phyloP scores from a whole-genome alignment of 306 rosid species.

The Cicer arietinum region DNA sequence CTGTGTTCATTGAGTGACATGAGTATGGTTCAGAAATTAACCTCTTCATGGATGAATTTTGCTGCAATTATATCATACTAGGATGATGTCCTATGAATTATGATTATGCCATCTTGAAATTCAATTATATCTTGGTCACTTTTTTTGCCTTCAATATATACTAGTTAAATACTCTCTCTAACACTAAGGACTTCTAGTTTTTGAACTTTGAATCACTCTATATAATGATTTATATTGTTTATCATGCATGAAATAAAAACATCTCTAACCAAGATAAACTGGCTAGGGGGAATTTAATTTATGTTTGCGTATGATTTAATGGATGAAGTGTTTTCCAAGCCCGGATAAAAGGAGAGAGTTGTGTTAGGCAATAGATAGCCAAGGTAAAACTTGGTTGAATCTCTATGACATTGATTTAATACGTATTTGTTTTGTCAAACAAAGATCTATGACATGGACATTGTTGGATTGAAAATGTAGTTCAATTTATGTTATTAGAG shows the following conservation, averaged over 20 bases:
- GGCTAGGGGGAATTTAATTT: background rate
- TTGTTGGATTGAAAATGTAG: background rate
- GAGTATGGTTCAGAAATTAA: conserved; percentile 23
- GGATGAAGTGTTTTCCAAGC: conserved; percentile 6
- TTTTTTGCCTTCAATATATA: conserved; percentile 2
- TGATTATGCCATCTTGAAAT: background rate
- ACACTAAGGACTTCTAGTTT: conserved; percentile 7
- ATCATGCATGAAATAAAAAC: conserved; percentile 9
- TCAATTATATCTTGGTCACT: conserved; percentile 7
- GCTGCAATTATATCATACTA: too few species aligned
- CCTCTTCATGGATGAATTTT: background rate
- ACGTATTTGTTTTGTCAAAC: background rate
- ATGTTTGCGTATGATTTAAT: conserved; percentile 34
- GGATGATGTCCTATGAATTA: too few species aligned
- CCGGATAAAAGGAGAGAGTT: too few species aligned
- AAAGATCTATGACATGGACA: background rate
- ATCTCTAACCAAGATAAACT: background rate
- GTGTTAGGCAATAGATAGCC: too few species aligned
- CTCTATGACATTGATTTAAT: too few species aligned
- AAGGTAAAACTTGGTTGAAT: too few species aligned
- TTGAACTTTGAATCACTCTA: conserved; percentile 12
- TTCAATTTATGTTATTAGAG: background rate
- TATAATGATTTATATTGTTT: conserved; percentile 4
- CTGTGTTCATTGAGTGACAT: conserved; percentile 6
- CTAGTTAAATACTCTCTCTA: background rate